Evolutionary conservation across 768 basidiomycete species (phyloP), one percentile per base, ranked within the genome.

Genomic region (Udeniomyces megalosporus): DNA sequence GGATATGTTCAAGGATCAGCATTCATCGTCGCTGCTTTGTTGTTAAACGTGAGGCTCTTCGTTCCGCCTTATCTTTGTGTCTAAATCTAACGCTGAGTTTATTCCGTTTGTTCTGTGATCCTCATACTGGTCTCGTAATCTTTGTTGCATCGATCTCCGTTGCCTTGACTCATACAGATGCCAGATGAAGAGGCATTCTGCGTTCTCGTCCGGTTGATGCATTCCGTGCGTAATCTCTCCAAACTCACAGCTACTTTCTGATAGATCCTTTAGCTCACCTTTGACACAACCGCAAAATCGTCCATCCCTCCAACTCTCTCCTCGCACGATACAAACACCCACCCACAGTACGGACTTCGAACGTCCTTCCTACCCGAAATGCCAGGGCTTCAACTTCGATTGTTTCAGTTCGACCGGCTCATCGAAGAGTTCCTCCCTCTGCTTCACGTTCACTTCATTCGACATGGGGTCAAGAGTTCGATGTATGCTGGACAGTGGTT

Each of bases 401-500:
- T 99, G 20, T 80, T 76, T 70, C 78, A 99, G 82, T 96, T 97
- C 74, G 95, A 97, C 71, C 86, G 92, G 31, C 75, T 96, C 53
- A 75, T 95, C 48, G 95, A 99, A 71, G 95, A 99, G 67, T 70
- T 93, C 11, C 76, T 96, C 3, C 95, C 95, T 4, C 86, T 92
- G 4, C 77, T 97, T 6, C 90, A 97, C 69, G 76, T 93, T 26
- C 95, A 97, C 73, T 88, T 99, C 69, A 74, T 93, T 32, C 82
- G 92, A 32, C 87, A 95, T 74, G 93, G 92, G 32, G 77, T 97
- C 70, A 97, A 96, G 73, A 91, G 89, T 50, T 92, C 86, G 75
- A 97, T 99, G 91, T 97, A 86, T 71, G 93, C 89, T 70, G 90
- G 88, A 15, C 95, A 97, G 67, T 99, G 95, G 95, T 96, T 97